Percentiles rank a stretch among this genome's conserved stretches.
These are phyloP conservation scores for Firmiana major DNA, from an alignment of 345 rosid species.

Conservation along the genomic window DNA sequence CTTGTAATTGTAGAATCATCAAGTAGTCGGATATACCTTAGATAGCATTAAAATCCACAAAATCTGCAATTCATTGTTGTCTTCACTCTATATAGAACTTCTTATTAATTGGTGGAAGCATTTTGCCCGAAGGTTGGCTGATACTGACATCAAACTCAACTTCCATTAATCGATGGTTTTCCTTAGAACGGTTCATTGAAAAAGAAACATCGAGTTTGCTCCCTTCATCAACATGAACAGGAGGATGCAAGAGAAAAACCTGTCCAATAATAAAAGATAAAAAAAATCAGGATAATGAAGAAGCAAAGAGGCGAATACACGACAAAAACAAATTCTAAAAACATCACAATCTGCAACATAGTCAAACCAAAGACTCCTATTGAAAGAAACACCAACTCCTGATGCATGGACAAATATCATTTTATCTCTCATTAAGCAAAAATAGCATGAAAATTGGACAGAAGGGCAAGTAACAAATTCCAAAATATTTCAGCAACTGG, in stretches of 20 bases:
- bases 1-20: background rate
- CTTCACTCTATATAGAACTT: constrained; percentile 72
- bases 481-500: background rate
- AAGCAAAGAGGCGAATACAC: background rate
- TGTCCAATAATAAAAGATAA: constrained; percentile 23
- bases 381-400: background rate
- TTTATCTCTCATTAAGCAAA: background rate
- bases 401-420: background rate
- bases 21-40: constrained; percentile 18
- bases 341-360: background rate
- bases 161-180: constrained; percentile 87
- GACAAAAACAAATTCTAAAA: background rate
- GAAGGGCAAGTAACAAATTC: background rate
- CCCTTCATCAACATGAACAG: constrained; percentile 47
- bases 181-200: constrained; percentile 78
- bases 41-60: background rate
- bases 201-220: constrained; percentile 56
- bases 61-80: constrained; percentile 8
- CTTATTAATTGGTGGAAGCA: constrained; percentile 46
- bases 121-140: constrained; percentile 46
- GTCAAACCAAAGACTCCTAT: background rate
- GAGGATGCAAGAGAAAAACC: constrained; percentile 73
- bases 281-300: background rate
- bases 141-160: constrained; percentile 66
- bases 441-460: background rate